Percentiles rank a stretch among this genome's conserved stretches.
These are phyloP conservation scores for Debaryomyces robertsiae DNA, from an alignment of 1,139 yeast species.

Conservation along the genomic window DNA sequence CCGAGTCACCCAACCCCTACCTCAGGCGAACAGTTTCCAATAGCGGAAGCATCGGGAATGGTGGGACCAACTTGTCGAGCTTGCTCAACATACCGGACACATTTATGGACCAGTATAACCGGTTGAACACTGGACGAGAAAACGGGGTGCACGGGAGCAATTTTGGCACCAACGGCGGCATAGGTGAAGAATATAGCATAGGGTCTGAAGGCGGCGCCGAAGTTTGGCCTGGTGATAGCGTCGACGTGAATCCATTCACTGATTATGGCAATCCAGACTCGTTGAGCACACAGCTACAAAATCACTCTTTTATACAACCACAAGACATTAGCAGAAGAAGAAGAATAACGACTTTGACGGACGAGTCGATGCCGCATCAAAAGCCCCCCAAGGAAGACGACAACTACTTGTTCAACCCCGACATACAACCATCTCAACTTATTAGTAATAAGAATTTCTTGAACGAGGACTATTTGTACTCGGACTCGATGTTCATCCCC, in stretches of 20 bases:
- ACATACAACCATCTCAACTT: slow-evolving; percentile 47
- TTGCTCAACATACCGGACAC: slow-evolving; percentile 36
- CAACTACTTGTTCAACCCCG: slow-evolving; percentile 43
- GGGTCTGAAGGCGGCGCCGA: neutral
- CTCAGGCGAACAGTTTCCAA: slow-evolving; percentile 9
- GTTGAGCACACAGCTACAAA: slow-evolving; percentile 19
- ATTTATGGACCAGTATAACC: slow-evolving; percentile 31
- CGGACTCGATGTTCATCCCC: slow-evolving; percentile 15
- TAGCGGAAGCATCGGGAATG: slow-evolving; percentile 5
- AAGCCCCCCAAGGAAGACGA: slow-evolving; percentile 37
- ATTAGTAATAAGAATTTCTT: slow-evolving; percentile 22
- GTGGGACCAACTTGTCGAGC: slow-evolving; percentile 24
- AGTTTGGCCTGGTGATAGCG: slow-evolving; percentile 2
- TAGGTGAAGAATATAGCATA: slow-evolving; percentile 4
- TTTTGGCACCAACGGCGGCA: neutral
- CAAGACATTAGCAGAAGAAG: slow-evolving; percentile 27
- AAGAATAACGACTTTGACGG: slow-evolving; percentile 41
- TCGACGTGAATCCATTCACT: slow-evolving; percentile 25
- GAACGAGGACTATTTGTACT: slow-evolving; percentile 13
- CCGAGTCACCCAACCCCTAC: slow-evolving; percentile 15
- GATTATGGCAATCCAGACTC: slow-evolving; percentile 43
- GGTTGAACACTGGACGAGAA: slow-evolving; percentile 9
- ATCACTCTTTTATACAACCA: slow-evolving; percentile 15
- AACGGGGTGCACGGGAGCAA: slow-evolving; percentile 8
- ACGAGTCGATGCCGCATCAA: slow-evolving; percentile 23